Percentiles rank a stretch among this genome's conserved stretches.
Evolutionary conservation across 2,329 filamentous ascomycete genomes (phyloP).

Genomic region (Botrytis fabae): DNA sequence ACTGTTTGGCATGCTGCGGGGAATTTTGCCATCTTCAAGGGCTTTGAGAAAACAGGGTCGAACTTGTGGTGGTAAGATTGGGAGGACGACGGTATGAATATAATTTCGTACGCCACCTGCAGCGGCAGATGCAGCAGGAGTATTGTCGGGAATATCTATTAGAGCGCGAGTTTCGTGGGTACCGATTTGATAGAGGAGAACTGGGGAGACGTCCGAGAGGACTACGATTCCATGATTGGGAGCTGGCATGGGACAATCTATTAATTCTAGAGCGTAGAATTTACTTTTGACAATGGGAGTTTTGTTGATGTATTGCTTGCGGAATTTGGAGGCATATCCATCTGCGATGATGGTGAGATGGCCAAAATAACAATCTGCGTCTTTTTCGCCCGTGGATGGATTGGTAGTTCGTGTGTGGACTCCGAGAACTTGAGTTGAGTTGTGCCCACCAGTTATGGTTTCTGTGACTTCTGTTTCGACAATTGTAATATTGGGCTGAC

Average conservation of each 20-base stretch:
- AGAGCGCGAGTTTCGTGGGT: constrained; percentile 89
- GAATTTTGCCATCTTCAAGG: constrained; percentile 74
- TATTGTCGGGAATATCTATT: constrained; percentile 79
- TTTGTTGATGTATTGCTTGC: constrained; percentile 71
- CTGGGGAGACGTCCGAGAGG: constrained; percentile 73
- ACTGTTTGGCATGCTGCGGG: constrained; percentile 88
- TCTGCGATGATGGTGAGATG: constrained; percentile 86
- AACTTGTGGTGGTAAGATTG: constrained; percentile 69
- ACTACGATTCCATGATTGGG: constrained; percentile 83
- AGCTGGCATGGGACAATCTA: constrained; percentile 77
- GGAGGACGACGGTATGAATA: constrained; percentile 76
- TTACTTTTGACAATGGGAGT: constrained; percentile 74
- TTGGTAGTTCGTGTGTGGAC: constrained; percentile 72
- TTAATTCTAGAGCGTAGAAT: constrained; percentile 92
- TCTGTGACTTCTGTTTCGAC: constrained; percentile 85
- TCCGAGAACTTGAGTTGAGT: constrained; percentile 73
- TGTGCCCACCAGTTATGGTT: constrained; percentile 64
- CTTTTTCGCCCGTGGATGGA: constrained; percentile 55
- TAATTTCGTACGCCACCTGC: constrained; percentile 84
- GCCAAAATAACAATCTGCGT: constrained; percentile 80
- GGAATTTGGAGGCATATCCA: constrained; percentile 89
- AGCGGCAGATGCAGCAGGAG: constrained; percentile 69
- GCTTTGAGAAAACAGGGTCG: constrained; percentile 74
- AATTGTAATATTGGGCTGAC: constrained; percentile 80
- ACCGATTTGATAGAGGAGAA: constrained; percentile 96